Conservation (phyloP, 352 stramenopile species). For the Pythium sp. region DNA sequence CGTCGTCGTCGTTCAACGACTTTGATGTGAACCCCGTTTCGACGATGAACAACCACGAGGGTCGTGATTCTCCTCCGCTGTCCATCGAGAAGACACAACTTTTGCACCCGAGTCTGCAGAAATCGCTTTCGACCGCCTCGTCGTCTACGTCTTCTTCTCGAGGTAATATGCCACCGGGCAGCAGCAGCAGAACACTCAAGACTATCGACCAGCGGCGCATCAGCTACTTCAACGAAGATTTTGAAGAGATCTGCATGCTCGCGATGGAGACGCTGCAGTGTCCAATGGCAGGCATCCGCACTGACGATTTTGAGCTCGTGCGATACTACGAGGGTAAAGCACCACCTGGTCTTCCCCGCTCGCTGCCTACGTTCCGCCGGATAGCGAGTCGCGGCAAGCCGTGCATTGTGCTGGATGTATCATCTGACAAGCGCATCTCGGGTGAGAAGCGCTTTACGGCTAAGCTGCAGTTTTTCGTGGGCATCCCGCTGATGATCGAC, state of each 20-base stretch:
- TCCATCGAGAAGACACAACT: conserved; percentile 14
- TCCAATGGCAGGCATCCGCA: conserved; percentile 85
- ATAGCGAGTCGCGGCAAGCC: conserved; percentile 84
- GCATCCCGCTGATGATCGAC: conserved; percentile 80
- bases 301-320: conserved; percentile 85
- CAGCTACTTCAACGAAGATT: conserved; percentile 87
- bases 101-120: conserved; percentile 19
- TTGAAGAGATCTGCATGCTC: conserved; percentile 86
- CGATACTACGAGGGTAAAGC: conserved; percentile 69
- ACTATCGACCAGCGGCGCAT: conserved; percentile 40
- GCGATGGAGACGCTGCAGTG: conserved; percentile 86
- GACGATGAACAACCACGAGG: background rate
- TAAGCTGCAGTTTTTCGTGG: conserved; percentile 88
- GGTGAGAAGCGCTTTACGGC: conserved; percentile 81
- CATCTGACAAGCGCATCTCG: conserved; percentile 84
- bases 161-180: conserved; percentile 20
- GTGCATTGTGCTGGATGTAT: conserved; percentile 86
- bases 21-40: conserved; percentile 38
- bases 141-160: conserved; percentile 24
- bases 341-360: conserved; percentile 55
- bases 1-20: conserved; percentile 43
- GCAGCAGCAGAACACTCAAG: conserved; percentile 34
- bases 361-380: conserved; percentile 81
- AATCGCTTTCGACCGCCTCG: conserved; percentile 26
- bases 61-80: background rate